Conservation (phyloP, 805 yeast species). For the Tetrapisispora phaffii region DNA sequence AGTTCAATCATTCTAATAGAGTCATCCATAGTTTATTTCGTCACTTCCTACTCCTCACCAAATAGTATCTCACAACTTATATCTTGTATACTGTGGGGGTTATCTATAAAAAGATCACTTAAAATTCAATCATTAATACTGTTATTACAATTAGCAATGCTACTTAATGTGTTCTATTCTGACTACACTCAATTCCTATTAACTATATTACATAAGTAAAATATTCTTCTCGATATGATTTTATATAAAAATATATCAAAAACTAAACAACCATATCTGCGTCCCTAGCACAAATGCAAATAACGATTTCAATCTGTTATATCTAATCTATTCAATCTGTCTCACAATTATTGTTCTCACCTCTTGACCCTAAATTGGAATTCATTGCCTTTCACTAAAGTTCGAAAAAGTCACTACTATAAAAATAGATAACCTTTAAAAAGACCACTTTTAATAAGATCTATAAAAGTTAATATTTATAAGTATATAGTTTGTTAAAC, state of each 20-base stretch:
- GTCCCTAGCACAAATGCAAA: not conserved
- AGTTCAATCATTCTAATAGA: not conserved
- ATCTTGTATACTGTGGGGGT: slow-evolving; percentile 9
- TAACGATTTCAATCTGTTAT: too few species aligned
- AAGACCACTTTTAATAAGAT: not conserved
- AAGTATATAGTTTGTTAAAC: not conserved
- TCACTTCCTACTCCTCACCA: slow-evolving; percentile 1
- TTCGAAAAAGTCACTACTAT: not conserved
- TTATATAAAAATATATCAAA: not conserved
- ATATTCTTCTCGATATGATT: not conserved
- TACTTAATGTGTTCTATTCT: not conserved
- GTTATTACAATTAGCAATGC: not conserved
- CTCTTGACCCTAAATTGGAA: too few species aligned
- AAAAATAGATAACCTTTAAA: not conserved
- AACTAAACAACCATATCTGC: too few species aligned
- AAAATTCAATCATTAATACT: not conserved
- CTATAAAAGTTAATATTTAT: not conserved
- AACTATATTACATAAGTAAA: not conserved
- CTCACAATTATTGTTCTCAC: too few species aligned
- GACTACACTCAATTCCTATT: not conserved
- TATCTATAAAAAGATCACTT: slow-evolving; percentile 4
- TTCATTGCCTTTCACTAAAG: too few species aligned
- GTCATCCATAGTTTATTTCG: not conserved
- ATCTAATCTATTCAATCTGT: too few species aligned
- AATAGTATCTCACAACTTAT: slow-evolving; percentile 3